Evolutionary conservation across 768 basidiomycete genomes (phyloP), one percentile per base, ranked within the genome.

Genomic region (Amyloporia xantha): DNA sequence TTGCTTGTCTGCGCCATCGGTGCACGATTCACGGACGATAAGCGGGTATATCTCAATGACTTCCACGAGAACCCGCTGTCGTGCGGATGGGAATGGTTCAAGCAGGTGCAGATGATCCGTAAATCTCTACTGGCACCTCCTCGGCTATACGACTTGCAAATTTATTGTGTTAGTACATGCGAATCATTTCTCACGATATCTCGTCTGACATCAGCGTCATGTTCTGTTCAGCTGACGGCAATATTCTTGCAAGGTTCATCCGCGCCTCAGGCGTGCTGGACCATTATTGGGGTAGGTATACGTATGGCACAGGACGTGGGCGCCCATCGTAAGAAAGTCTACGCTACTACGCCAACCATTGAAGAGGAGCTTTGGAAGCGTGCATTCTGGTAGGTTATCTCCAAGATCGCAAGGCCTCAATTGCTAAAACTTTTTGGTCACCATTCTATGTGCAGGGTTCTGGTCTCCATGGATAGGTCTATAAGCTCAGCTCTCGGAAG

Each of bases 321-420:
- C 24, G 83, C 79, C 1, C 90, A 91, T 63, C 70, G 80, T 26
- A 69, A 71, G 50, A 69, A 63, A 51, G 65, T 71, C 15, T 67
- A 74, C 24, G 68, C 66, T 45, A 53, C 60, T 11, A 52, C 60
- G 6, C 71, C 71, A 10, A 73, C 67, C 10, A 65, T 70, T 5
- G 83, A 89, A 54, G 75, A 82, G 47, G 87, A 91, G 61, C 69
- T 85, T 19, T 86, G 84, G 79, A 86, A 86, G 60, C 76, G 82
- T 20, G 78, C 75, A 6, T 82, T 82, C 56, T 84, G 81, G 79
- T 77, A 57, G 12, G 64, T 40, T 24, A n/a, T 23, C 3, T 37
- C 36, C 27, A 25, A 39, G n/a, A n/a, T n/a, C n/a, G n/a, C n/a
- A n/a, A n/a, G n/a, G n/a, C n/a, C n/a, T n/a, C n/a, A 15, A 5